Percentiles rank a stretch among this genome's conserved stretches.
phyloP scores from a whole-genome alignment of 345 rosid genomes.

The Camelina neglecta region DNA sequence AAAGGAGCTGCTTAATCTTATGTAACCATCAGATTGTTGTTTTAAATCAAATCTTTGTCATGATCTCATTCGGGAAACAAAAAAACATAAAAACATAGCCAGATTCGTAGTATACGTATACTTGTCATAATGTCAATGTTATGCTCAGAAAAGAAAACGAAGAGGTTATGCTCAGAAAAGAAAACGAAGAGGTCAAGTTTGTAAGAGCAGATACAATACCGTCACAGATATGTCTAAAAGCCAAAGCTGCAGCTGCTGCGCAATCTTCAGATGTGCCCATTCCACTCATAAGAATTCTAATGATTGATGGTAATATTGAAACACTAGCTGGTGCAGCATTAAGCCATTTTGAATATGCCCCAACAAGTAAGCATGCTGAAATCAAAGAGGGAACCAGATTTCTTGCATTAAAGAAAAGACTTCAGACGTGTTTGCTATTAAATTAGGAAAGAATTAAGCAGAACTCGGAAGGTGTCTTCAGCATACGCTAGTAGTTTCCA shows the following conservation, averaged over 20 bases:
- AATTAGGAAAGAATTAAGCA: slow-evolving; percentile 22
- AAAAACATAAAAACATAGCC: slow-evolving; percentile 13
- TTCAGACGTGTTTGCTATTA: slow-evolving; percentile 13
- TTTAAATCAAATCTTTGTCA: slow-evolving; percentile 31
- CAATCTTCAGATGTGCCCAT: slow-evolving; percentile 96
- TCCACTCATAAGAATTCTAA: slow-evolving; percentile 77
- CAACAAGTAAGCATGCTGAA: slow-evolving; percentile 96
- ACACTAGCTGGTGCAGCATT: slow-evolving; percentile 74
- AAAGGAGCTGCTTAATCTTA: slow-evolving; percentile 28
- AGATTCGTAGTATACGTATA: slow-evolving; percentile 24
- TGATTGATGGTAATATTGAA: slow-evolving; percentile 75
- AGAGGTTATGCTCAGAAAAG: slow-evolving; percentile 20
- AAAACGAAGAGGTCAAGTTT: slow-evolving; percentile 20
- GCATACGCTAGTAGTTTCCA: slow-evolving; percentile 30
- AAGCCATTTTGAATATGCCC: slow-evolving; percentile 98
- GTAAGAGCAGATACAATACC: slow-evolving; percentile 56
- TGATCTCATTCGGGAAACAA: slow-evolving; percentile 12
- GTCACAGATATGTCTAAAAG: slow-evolving; percentile 91
- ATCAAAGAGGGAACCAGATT: slow-evolving; percentile 33
- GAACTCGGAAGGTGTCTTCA: slow-evolving; percentile 26
- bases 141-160: slow-evolving; percentile 18
- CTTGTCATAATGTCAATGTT: slow-evolving; percentile 28
- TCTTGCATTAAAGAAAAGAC: slow-evolving; percentile 18
- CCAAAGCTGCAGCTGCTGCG: slow-evolving; percentile 98
- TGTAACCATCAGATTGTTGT: slow-evolving; percentile 7